Base-by-base conservation (phyloP, 257 asterid species). In the Mentha longifolia region DNA sequence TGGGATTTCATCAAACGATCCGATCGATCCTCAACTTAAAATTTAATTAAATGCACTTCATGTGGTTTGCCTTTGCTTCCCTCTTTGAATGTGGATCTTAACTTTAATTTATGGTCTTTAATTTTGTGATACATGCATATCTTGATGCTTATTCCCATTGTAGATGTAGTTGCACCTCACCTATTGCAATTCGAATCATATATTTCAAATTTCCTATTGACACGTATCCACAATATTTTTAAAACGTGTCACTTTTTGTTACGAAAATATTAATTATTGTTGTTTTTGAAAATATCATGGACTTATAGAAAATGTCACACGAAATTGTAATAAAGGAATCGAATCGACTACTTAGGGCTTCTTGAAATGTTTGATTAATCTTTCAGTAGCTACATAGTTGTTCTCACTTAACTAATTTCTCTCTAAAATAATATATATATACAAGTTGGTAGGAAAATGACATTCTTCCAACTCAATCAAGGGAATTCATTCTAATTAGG, bases 1-100 rank as follows among this genome's bases (percentile, higher is more conserved):
- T 54, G 79, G 55, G 86, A 79, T 13, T 76, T 85, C 84, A 67
- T 85, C 65, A 73, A 61, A 7, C 72, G 65, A 16, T 75, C 20
- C 66, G 71, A 15, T 28, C 5, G 0, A 6, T 33, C n/a, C n/a
- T n/a, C n/a, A n/a, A n/a, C n/a, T n/a, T n/a, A n/a, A n/a, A n/a
- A n/a, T n/a, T n/a, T n/a, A n/a, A n/a, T n/a, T n/a, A 7, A 11
- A 2, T 22, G 37, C 37, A 3, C 6, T 10, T 67, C 30, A 4
- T 28, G 22, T 39, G 31, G 15, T 20, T 19, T 68, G 51, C n/a
- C 43, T 15, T 69, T 39, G 14, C 9, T 6, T 37, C 37, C 37
- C 37, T 33, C 37, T 42, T 39, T 61, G 25, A 7, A 33, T 61
- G 55, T 68, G 54, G 56, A 68, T 15, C 31, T 42, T 39, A 61